These are phyloP conservation scores for Aspergillus fischeri DNA, from an alignment of 2,329 filamentous ascomycete genomes.

Conservation along the genomic window DNA sequence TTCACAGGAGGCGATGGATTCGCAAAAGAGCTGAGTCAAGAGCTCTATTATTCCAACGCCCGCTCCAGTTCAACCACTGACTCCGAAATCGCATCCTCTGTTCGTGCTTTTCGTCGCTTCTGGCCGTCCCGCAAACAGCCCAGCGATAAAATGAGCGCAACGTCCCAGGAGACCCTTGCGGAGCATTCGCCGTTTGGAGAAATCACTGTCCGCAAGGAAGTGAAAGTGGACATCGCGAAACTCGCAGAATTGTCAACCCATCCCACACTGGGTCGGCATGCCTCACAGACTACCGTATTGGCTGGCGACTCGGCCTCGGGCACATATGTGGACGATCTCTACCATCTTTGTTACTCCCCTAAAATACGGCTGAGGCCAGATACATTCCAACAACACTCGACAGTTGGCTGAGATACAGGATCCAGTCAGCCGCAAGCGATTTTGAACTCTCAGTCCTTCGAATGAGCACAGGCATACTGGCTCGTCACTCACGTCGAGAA, in stretches of 20 bases:
- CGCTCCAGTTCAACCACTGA: slow-evolving; percentile 23
- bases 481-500: too few species aligned
- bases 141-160: background rate
- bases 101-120: slow-evolving; percentile 17
- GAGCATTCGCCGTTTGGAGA: slow-evolving; percentile 43
- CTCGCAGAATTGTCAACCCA: slow-evolving; percentile 18
- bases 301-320: slow-evolving; percentile 21
- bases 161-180: slow-evolving; percentile 20
- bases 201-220: slow-evolving; percentile 61
- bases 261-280: slow-evolving; percentile 15
- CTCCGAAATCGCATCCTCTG: slow-evolving; percentile 17
- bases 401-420: background rate
- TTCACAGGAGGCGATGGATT: slow-evolving; percentile 57
- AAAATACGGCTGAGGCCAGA: slow-evolving; percentile 25
- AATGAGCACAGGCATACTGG: background rate
- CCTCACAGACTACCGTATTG: slow-evolving; percentile 21
- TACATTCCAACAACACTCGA: slow-evolving; percentile 11
- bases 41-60: slow-evolving; percentile 48
- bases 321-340: slow-evolving; percentile 49
- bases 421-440: background rate
- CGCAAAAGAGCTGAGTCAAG: slow-evolving; percentile 56
- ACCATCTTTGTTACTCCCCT: slow-evolving; percentile 32
- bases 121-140: slow-evolving; percentile 18
- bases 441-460: background rate
- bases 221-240: slow-evolving; percentile 50